Evolutionary conservation across 768 basidiomycete species (phyloP).

Genomic region (Lanmaoa pseudosensibilis): DNA sequence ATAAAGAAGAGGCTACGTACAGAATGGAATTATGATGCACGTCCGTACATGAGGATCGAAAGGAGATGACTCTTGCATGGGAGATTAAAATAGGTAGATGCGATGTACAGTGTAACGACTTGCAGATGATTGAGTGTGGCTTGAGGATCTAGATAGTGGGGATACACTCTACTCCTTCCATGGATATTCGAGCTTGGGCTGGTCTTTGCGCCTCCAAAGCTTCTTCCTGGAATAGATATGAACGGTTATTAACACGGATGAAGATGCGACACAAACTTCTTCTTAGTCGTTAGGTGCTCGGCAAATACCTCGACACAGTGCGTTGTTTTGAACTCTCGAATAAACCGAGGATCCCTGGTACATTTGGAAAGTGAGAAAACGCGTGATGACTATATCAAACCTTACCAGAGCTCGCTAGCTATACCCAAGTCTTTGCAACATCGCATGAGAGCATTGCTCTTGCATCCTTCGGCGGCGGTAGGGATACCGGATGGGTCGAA

Average conservation of each 20-base stretch:
- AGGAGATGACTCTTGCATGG: neutral
- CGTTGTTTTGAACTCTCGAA: conserved; percentile 86
- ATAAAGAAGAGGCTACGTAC: neutral
- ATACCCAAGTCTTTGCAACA: conserved; percentile 97
- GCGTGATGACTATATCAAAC: neutral
- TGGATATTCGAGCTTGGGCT: conserved; percentile 84
- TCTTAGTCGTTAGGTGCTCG: conserved; percentile 82
- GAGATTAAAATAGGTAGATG: neutral
- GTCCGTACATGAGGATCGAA: neutral
- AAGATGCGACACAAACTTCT: conserved; percentile 63
- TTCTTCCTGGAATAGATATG: conserved; percentile 63
- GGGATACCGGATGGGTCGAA: conserved; percentile 89
- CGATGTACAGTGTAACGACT: neutral
- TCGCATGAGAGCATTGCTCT: conserved; percentile 95
- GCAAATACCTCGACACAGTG: conserved; percentile 83
- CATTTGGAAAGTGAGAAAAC: neutral
- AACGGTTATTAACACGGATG: neutral
- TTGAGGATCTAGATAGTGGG: neutral
- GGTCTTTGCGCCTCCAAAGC: conserved; percentile 86
- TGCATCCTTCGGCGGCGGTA: conserved; percentile 92
- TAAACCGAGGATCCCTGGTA: conserved; percentile 90
- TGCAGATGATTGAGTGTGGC: neutral
- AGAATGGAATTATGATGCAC: neutral
- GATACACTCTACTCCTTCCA: conserved; percentile 65
- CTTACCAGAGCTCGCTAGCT: conserved; percentile 93